Evolutionary conservation across 306 rosid genomes (phyloP).

Genomic region (Comarum palustre): DNA sequence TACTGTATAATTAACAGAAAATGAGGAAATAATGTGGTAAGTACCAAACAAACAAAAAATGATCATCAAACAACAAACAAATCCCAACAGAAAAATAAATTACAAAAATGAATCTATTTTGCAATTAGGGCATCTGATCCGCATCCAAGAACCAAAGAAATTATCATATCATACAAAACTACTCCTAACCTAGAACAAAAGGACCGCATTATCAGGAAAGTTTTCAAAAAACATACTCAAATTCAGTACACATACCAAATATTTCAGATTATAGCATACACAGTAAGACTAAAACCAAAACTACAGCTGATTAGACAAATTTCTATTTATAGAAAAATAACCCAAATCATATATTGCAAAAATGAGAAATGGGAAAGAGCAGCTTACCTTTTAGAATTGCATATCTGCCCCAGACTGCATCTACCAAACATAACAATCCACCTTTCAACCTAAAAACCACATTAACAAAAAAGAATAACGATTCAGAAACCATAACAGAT

Average conservation of each 20-base stretch:
- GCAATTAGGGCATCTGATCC: too few species aligned
- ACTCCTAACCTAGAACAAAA: neutral
- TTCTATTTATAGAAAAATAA: neutral
- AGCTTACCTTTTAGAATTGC: constrained; percentile 42
- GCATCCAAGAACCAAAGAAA: neutral
- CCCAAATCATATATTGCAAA: neutral
- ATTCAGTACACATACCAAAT: neutral
- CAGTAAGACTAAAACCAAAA: neutral
- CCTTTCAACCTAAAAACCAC: constrained; percentile 35
- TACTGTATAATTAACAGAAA: neutral
- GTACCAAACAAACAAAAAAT: neutral
- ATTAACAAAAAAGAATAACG: neutral
- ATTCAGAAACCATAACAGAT: neutral
- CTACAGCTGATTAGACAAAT: neutral
- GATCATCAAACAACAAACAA: neutral
- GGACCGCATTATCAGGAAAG: neutral
- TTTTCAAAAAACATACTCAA: neutral
- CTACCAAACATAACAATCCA: constrained; percentile 42
- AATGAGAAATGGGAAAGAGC: constrained; percentile 26
- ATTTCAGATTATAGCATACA: neutral
- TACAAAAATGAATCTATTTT: too few species aligned
- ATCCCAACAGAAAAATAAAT: neutral
- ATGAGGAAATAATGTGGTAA: neutral
- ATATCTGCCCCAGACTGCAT: constrained; percentile 35
- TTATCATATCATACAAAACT: neutral